phyloP scores from a whole-genome alignment of 106 monocot genomes.

The Allium fistulosum region DNA sequence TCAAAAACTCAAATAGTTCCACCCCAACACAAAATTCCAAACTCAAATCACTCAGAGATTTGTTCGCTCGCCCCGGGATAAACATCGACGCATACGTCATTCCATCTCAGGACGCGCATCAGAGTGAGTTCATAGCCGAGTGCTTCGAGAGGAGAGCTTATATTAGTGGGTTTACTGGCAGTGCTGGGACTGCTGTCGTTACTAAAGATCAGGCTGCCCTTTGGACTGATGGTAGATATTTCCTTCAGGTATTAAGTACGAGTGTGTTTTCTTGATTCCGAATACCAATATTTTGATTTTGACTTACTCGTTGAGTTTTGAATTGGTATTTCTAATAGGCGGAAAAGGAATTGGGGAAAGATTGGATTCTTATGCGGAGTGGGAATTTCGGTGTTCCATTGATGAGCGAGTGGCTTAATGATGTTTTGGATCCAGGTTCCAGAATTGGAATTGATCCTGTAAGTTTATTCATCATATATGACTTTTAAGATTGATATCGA shows the following conservation, averaged over 20 bases:
- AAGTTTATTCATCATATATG: conserved; percentile 15
- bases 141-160: conserved; percentile 64
- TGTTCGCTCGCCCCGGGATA: conserved; percentile 54
- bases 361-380: conserved; percentile 84
- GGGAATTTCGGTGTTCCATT: conserved; percentile 76
- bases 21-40: background rate
- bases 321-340: conserved; percentile 26
- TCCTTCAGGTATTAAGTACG: conserved; percentile 30
- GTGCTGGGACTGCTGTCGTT: conserved; percentile 90
- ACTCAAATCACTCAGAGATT: conserved; percentile 27
- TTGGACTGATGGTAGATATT: conserved; percentile 95
- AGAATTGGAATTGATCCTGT: conserved; percentile 93
- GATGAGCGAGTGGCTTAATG: conserved; percentile 75
- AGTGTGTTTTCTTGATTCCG: too few relatives aligned
- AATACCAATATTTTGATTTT: too few relatives aligned
- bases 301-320: too few relatives aligned
- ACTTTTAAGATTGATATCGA: too few relatives aligned
- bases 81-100: conserved; percentile 84
- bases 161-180: conserved; percentile 75
- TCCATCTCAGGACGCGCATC: conserved; percentile 42
- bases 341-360: conserved; percentile 58
- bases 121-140: conserved; percentile 1
- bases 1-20: background rate
- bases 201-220: conserved; percentile 78
- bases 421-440: conserved; percentile 60